Evolutionary conservation across 352 stramenopile species (phyloP).

Genomic region (Phytopythium ostracodes): DNA sequence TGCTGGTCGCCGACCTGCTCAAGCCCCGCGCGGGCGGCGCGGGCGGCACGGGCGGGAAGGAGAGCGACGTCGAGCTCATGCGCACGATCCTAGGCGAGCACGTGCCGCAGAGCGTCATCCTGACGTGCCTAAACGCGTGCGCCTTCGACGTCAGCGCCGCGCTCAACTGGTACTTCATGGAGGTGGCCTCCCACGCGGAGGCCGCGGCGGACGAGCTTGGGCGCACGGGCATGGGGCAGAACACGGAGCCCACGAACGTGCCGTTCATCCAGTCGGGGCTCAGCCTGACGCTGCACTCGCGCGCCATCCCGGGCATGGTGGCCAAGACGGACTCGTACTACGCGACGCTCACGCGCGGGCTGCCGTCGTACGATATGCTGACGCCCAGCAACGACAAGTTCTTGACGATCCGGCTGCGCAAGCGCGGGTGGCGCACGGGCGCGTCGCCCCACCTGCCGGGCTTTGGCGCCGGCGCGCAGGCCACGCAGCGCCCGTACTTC

Average conservation of each 20-base stretch:
- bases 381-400: slow-evolving; percentile 85
- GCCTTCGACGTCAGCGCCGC: slow-evolving; percentile 80
- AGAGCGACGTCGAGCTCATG: slow-evolving; percentile 83
- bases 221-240: not conserved
- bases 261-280: slow-evolving; percentile 66
- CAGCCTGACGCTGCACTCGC: slow-evolving; percentile 72
- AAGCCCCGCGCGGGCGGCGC: slow-evolving; percentile 3
- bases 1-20: slow-evolving; percentile 8
- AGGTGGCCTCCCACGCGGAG: slow-evolving; percentile 42
- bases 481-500: slow-evolving; percentile 61
- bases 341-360: slow-evolving; percentile 69
- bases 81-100: slow-evolving; percentile 85
- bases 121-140: slow-evolving; percentile 80
- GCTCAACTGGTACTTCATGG: slow-evolving; percentile 87
- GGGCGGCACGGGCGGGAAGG: slow-evolving; percentile 26
- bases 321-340: slow-evolving; percentile 86
- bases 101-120: slow-evolving; percentile 80
- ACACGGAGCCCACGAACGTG: slow-evolving; percentile 12
- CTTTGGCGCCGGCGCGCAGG: slow-evolving; percentile 20
- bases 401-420: slow-evolving; percentile 70
- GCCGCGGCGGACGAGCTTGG: slow-evolving; percentile 7
- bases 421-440: slow-evolving; percentile 60
- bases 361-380: slow-evolving; percentile 75
- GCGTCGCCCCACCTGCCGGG: slow-evolving; percentile 9
- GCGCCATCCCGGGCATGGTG: slow-evolving; percentile 67